Evolutionary conservation across 2,329 filamentous ascomycete genomes (phyloP).

Genomic region (Talaromyces verruculosus): DNA sequence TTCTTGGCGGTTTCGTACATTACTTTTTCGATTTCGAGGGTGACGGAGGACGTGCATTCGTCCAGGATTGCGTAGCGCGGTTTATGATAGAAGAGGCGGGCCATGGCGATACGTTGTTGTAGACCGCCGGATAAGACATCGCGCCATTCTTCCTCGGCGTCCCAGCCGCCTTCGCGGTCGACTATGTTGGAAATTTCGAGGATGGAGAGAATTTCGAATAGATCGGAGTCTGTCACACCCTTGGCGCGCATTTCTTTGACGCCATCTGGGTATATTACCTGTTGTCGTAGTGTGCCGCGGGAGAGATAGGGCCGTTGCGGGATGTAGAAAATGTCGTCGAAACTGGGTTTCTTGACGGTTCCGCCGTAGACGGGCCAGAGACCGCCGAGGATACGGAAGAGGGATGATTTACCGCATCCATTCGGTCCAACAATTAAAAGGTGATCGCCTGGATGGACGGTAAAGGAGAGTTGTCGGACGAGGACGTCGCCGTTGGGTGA

Average conservation of each 20-base stretch:
- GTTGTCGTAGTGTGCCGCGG: constrained; percentile 86
- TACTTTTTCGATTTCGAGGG: constrained; percentile 85
- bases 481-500: constrained; percentile 95
- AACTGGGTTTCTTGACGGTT: constrained; percentile 84
- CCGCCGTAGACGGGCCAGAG: constrained; percentile 98
- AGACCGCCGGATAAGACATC: constrained; percentile 89
- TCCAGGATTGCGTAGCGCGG: constrained; percentile 94
- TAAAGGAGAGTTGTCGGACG: constrained; percentile 80
- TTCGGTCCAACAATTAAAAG: constrained; percentile 94
- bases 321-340: constrained; percentile 96
- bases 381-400: constrained; percentile 94
- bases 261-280: constrained; percentile 94
- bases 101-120: constrained; percentile 96
- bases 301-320: constrained; percentile 93
- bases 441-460: constrained; percentile 81
- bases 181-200: constrained; percentile 83
- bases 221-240: constrained; percentile 76
- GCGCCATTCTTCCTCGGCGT: constrained; percentile 94
- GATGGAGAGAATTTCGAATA: constrained; percentile 71
- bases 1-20: constrained; percentile 98
- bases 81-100: constrained; percentile 87
- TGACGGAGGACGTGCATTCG: constrained; percentile 95
- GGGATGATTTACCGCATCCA: constrained; percentile 91
- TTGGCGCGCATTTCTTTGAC: constrained; percentile 83
- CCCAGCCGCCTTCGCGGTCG: constrained; percentile 78